Base-by-base conservation (phyloP, 1,284 basidiomycete species). In the Puccinia hordei region DNA sequence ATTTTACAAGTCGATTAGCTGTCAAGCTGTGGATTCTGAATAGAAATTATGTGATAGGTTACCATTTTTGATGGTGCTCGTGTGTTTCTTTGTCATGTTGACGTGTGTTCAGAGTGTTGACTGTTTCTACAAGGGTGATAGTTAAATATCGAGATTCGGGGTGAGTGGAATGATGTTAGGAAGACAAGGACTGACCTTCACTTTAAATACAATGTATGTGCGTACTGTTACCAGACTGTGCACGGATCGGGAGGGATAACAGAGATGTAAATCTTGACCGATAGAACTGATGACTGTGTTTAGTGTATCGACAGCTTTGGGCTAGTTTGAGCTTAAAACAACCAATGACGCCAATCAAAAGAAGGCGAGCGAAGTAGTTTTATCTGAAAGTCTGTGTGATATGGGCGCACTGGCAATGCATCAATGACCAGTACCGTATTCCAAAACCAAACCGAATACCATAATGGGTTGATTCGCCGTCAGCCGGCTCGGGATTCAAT, bases 51-150 rank as follows among this genome's bases (percentile, higher is more conserved):
- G 44, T 27, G 15, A 46, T 27, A 13, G 30, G 6, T 27, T 68
- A 68, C 66, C 66, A 13, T 68, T 38, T 33, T 68, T 68, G 41
- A 68, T 68, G 10, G 66, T 68, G 41, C 66, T 51, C 6, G 66
- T 46, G 17, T 51, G 66, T 33, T 68, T 68, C 66, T 68, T 68
- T 41, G 66, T 68, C 66, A 68, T 68, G 41, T 17, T 49, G 66
- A 30, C 10, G 2, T 38, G 38, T 38, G n/a, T 41, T 41, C 6
- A 41, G 38, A 41, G 63, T 35, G 27, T 13, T 8, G 27, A 15
- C 27, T 59, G 24, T 55, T 27, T 24, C 9, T 9, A 12, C 27
- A 13, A 27, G 1, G 10, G 13, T 12, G 27, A 49, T 49, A 59
- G 30, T 59, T 1, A 59, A 9, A 30, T 59, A 24, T n/a, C 38